Percentiles rank a stretch among this genome's conserved stretches.
These are phyloP conservation scores for Globisporangium splendens DNA, from an alignment of 352 stramenopile genomes.

Conservation along the genomic window DNA sequence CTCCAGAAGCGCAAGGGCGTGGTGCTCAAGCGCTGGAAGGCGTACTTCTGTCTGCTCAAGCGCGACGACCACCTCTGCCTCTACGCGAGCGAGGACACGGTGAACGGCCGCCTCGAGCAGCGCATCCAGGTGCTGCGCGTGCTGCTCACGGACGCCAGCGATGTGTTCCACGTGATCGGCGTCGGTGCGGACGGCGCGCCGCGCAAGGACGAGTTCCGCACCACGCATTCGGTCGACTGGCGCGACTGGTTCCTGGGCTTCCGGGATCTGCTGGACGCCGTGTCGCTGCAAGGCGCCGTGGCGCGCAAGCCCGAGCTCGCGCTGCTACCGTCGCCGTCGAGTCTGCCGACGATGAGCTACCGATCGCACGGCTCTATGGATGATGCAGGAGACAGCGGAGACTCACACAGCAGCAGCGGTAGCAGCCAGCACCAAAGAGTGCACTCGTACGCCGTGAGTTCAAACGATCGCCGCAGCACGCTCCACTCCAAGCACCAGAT, in stretches of 20 bases:
- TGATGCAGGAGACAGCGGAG: neutral
- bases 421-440: neutral
- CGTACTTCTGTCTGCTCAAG: conserved; percentile 54
- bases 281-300: conserved; percentile 33
- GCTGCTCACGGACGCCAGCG: conserved; percentile 38
- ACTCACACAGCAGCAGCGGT: neutral
- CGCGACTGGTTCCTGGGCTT: conserved; percentile 45
- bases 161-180: conserved; percentile 53
- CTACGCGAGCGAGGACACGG: conserved; percentile 50
- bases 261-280: conserved; percentile 35
- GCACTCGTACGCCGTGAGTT: too few relatives aligned
- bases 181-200: conserved; percentile 35
- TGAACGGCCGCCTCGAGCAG: conserved; percentile 44
- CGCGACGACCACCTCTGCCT: conserved; percentile 49
- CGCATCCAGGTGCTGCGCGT: conserved; percentile 49
- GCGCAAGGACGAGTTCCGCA: conserved; percentile 47
- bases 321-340: conserved; percentile 10
- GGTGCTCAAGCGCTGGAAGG: conserved; percentile 57
- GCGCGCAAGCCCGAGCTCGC: conserved; percentile 37
- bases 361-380: neutral
- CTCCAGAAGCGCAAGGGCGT: conserved; percentile 48
- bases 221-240: conserved; percentile 32
- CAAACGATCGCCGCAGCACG: too few relatives aligned
- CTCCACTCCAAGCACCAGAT: conserved; percentile 2
- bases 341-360: neutral